Evolutionary conservation across 2,329 filamentous ascomycete genomes (phyloP).

Genomic region (Aspergillus fumigatus): DNA sequence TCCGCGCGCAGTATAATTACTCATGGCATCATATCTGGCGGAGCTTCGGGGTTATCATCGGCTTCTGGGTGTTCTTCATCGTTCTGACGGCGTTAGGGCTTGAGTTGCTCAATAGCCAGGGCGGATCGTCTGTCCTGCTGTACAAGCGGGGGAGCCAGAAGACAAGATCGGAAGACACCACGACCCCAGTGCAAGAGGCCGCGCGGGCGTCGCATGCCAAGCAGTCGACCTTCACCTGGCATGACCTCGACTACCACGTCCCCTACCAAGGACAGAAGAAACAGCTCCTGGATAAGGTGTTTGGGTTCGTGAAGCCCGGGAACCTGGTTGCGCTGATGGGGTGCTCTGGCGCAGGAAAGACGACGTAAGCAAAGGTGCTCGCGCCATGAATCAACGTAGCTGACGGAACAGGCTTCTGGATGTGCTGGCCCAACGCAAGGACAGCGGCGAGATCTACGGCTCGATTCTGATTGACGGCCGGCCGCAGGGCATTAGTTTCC

Average conservation of each 20-base stretch:
- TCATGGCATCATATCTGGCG: slow-evolving; percentile 56
- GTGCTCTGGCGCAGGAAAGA: slow-evolving; percentile 66
- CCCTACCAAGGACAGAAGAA: slow-evolving; percentile 41
- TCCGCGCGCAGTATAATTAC: slow-evolving; percentile 51
- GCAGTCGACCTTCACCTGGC: slow-evolving; percentile 73
- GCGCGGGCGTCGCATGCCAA: slow-evolving; percentile 51
- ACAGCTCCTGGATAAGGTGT: slow-evolving; percentile 54
- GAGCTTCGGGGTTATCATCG: slow-evolving; percentile 73
- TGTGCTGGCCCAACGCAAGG: slow-evolving; percentile 41
- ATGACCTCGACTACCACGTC: slow-evolving; percentile 69
- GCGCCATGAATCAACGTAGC: not conserved
- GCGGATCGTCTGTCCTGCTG: slow-evolving; percentile 28
- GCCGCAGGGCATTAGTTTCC: slow-evolving; percentile 43
- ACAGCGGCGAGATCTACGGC: slow-evolving; percentile 39
- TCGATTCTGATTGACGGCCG: slow-evolving; percentile 42
- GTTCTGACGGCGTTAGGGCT: slow-evolving; percentile 68
- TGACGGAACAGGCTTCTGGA: slow-evolving; percentile 34
- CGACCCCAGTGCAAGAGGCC: not conserved
- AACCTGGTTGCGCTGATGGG: slow-evolving; percentile 76
- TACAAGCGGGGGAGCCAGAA: slow-evolving; percentile 31
- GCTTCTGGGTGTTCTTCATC: slow-evolving; percentile 71
- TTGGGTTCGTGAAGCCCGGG: slow-evolving; percentile 70
- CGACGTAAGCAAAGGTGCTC: slow-evolving; percentile 25
- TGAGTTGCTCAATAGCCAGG: slow-evolving; percentile 49
- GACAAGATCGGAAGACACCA: not conserved